Percentiles rank a stretch among this genome's conserved stretches.
Conservation (phyloP, 1,139 yeast genomes). For the Protomyces arabidopsidicola region DNA sequence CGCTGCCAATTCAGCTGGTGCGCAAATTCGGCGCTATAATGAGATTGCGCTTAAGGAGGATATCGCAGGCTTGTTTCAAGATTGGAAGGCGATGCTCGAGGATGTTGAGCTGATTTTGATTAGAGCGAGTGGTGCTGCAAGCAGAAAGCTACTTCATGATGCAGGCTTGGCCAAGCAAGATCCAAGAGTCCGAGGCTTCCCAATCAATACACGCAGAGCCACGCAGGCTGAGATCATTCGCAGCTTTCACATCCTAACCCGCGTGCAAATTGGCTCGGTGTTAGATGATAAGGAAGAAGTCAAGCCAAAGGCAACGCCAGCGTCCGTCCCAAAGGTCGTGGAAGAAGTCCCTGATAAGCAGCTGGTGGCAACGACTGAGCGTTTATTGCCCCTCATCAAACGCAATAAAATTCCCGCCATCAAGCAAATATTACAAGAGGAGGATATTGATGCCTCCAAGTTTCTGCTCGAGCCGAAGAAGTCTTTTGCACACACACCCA, state of each 20-base stretch:
- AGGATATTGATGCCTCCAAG: conserved; percentile 40
- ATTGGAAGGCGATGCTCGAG: conserved; percentile 59
- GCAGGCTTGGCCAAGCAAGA: conserved; percentile 50
- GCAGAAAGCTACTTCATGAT: conserved; percentile 58
- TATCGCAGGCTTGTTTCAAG: conserved; percentile 58
- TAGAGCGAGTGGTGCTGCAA: conserved; percentile 74
- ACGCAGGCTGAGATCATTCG: conserved; percentile 74
- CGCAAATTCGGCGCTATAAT: conserved; percentile 79
- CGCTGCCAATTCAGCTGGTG: conserved; percentile 95
- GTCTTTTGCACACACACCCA: conserved; percentile 58
- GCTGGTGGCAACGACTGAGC: conserved; percentile 52
- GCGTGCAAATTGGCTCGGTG: conserved; percentile 52
- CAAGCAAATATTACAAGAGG: conserved; percentile 55
- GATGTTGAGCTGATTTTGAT: conserved; percentile 69
- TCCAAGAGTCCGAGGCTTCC: conserved; percentile 60
- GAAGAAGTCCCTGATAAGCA: conserved; percentile 32
- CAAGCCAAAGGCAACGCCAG: conserved; percentile 34
- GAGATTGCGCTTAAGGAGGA: conserved; percentile 79
- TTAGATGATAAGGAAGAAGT: conserved; percentile 42
- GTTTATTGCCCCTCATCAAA: conserved; percentile 56
- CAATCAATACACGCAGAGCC: conserved; percentile 87
- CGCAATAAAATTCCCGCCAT: conserved; percentile 77
- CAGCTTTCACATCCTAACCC: conserved; percentile 77
- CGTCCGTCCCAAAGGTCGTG: conserved; percentile 32
- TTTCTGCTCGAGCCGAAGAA: conserved; percentile 53